Base-by-base conservation (phyloP, 2,329 filamentous ascomycete genomes). In the Periglandula ipomoeae region DNA sequence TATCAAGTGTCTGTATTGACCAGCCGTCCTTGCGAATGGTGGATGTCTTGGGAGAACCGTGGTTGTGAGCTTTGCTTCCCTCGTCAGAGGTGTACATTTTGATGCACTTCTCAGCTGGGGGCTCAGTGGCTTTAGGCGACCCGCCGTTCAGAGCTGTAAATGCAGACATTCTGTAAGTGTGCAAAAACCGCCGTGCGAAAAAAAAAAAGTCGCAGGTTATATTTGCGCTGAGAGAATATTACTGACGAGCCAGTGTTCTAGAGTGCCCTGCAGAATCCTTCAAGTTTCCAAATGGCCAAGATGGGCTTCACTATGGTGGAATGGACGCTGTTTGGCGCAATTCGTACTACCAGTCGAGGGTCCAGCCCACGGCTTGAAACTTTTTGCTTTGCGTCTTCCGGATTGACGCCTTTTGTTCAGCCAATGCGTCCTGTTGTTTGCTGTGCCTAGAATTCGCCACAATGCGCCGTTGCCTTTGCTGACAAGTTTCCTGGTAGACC, bases 121-220 rank as follows among this genome's bases (percentile, higher is more conserved):
- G 58, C 50, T 70, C 70, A 39, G 65, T 57, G 23, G 62, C 59
- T 55, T 70, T 74, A 41, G 70, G 73, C 52, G 72, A 75, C 56
- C 64, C 68, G 54, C 73, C 71, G 52, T 75, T 75, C n/a, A 78
- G 69, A 54, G 72, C 71, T 26, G 68, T 74, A 52, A 76, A 76
- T n/a, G 70, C 62, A 35, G 74, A 69, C 75, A 78, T 78, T 56
- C 20, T 46, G 19, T 15, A 19, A 15, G 22, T 26, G 45, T 4
- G 11, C n/a, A 37, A 26, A 35, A 11, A 26, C 26, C 37, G 3
- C 10, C 15, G 13, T n/a, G n/a, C n/a, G n/a, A n/a, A n/a, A 5
- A 17, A 9, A 11, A 6, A 11, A 24, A 22, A 23, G 7, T 30
- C 8, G 17, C 23, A 40, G 11, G 10, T 27, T 39, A 2, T 20